These are phyloP conservation scores for Beauveria brongniartii DNA, from an alignment of 2,329 filamentous ascomycete species.

Conservation along the genomic window DNA sequence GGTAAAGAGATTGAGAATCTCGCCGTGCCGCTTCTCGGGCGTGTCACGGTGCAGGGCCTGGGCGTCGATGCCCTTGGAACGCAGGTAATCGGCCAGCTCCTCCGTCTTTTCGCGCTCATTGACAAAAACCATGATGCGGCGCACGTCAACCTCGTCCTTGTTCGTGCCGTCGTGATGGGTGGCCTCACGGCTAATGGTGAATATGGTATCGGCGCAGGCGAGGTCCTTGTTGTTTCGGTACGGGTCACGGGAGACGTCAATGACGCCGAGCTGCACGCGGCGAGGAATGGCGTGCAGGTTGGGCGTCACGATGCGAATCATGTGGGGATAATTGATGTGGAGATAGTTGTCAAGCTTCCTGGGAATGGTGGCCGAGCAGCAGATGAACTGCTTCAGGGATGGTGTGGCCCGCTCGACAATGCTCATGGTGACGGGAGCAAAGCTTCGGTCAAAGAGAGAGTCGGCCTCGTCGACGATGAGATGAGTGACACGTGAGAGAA, in stretches of 20 bases:
- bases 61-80: constrained; percentile 80
- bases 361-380: constrained; percentile 95
- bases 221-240: constrained; percentile 90
- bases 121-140: constrained; percentile 89
- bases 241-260: constrained; percentile 86
- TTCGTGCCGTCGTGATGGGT: constrained; percentile 47
- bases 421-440: constrained; percentile 70
- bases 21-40: constrained; percentile 64
- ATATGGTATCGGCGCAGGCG: constrained; percentile 91
- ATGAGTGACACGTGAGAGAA: constrained; percentile 84
- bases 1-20: constrained; percentile 72
- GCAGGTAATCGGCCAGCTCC: constrained; percentile 70
- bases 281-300: constrained; percentile 94
- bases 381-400: constrained; percentile 75
- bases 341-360: constrained; percentile 79
- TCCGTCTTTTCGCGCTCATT: constrained; percentile 89
- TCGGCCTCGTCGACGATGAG: constrained; percentile 93
- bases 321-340: constrained; percentile 72
- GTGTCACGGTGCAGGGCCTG: constrained; percentile 80
- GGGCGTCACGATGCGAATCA: constrained; percentile 81
- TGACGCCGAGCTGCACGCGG: constrained; percentile 84
- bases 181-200: constrained; percentile 78
- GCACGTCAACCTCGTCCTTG: constrained; percentile 55
- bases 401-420: constrained; percentile 77
- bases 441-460: constrained; percentile 88